A percentile compares a stretch with the other conserved stretches of the same genome.
phyloP scores from a whole-genome alignment of 1,284 basidiomycete species.

The Irpex sp. region DNA sequence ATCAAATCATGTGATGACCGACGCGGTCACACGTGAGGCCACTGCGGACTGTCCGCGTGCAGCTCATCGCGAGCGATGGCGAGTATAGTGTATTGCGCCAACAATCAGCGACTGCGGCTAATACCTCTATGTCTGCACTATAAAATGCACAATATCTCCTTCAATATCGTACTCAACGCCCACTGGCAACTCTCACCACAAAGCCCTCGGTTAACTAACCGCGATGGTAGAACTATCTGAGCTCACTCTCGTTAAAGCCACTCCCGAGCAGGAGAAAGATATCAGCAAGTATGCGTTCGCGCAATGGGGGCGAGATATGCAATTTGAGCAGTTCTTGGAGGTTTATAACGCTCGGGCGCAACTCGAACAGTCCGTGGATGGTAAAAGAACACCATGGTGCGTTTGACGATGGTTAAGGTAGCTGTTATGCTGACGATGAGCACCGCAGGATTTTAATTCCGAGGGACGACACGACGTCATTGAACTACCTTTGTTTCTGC shows the following conservation, averaged over 20 bases:
- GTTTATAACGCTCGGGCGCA: slow-evolving; percentile 41
- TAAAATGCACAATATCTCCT: too few species aligned
- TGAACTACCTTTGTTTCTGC: slow-evolving; percentile 53
- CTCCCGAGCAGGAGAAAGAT: slow-evolving; percentile 38
- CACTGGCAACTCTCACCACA: too few species aligned
- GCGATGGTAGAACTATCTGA: slow-evolving; percentile 1
- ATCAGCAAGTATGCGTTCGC: slow-evolving; percentile 40
- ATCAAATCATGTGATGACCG: too few species aligned
- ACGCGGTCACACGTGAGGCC: too few species aligned
- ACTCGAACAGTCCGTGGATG: slow-evolving; percentile 43
- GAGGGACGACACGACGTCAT: slow-evolving; percentile 41
- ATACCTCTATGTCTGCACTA: too few species aligned
- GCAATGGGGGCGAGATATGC: slow-evolving; percentile 43
- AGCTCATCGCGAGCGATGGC: too few species aligned
- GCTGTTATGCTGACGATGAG: slow-evolving; percentile 22
- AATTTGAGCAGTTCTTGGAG: slow-evolving; percentile 43
- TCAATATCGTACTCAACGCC: too few species aligned
- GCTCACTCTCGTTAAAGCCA: slow-evolving; percentile 37
- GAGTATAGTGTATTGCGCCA: too few species aligned
- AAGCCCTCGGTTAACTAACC: too few species aligned
- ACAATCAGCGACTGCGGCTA: too few species aligned
- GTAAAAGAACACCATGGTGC: slow-evolving; percentile 46
- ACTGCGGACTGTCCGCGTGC: too few species aligned
- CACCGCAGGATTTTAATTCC: slow-evolving; percentile 48
- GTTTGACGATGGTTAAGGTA: slow-evolving; percentile 4